These are phyloP conservation scores for Rhynchospora pubera DNA, from an alignment of 176 grass and related monocot genomes.

Conservation along the genomic window DNA sequence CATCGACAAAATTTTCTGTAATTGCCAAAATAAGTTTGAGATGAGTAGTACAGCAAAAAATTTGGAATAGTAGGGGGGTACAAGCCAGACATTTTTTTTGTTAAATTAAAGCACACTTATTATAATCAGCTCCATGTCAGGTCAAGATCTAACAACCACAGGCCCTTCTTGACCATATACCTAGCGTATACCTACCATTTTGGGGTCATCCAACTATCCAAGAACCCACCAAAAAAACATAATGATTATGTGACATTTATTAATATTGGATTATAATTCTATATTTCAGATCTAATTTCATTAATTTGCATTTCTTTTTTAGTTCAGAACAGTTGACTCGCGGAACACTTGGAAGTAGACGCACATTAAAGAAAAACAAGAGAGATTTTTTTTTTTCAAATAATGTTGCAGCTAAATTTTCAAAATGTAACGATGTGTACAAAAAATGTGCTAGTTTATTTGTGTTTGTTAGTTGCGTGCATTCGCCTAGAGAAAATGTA, in stretches of 20 bases:
- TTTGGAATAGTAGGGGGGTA: not conserved
- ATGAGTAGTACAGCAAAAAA: not conserved
- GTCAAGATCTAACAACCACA: slow-evolving; percentile 62
- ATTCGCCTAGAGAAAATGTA: not conserved
- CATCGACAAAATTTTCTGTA: not conserved
- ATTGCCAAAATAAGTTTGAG: not conserved
- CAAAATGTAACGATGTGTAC: not conserved
- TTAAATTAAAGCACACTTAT: not conserved
- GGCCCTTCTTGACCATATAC: not conserved
- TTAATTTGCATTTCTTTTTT: not conserved
- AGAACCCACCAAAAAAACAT: not conserved
- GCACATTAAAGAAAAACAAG: not conserved
- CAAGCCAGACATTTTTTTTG: not conserved
- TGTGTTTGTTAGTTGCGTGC: not conserved
- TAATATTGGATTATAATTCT: not conserved
- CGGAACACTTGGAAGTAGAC: not conserved
- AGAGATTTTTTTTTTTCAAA: not conserved
- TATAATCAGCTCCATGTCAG: slow-evolving; percentile 15
- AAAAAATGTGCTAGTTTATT: not conserved
- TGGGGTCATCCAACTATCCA: not conserved
- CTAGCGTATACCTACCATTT: slow-evolving; percentile 2
- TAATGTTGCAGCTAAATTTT: not conserved
- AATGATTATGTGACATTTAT: not conserved
- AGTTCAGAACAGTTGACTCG: not conserved
- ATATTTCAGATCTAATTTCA: slow-evolving; percentile 1